Conservation (phyloP, 1,284 basidiomycete species). For the Phaffia rhodozyma region DNA sequence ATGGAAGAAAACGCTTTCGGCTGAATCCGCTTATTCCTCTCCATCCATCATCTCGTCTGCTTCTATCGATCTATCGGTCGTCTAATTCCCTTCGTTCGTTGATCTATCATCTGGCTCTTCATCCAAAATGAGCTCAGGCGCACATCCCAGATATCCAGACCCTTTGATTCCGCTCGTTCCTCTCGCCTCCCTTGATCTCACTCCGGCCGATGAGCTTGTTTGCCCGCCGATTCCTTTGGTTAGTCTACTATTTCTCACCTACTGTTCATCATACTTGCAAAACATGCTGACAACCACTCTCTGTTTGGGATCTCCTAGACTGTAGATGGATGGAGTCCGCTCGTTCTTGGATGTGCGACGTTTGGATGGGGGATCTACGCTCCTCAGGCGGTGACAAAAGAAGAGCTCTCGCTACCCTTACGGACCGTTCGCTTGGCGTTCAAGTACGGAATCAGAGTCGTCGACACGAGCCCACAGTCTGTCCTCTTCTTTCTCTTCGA, state of each 20-base stretch:
- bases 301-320: neutral
- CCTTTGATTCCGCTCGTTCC: neutral
- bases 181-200: neutral
- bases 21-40: no score
- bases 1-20: no score
- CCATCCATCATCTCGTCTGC: no score
- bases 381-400: constrained; percentile 26
- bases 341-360: constrained; percentile 56
- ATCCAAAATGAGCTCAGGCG: neutral
- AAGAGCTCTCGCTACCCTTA: constrained; percentile 50
- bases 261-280: neutral
- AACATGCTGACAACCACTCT: neutral
- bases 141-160: constrained; percentile 1
- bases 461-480: constrained; percentile 59
- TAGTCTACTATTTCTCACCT: neutral
- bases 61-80: no score
- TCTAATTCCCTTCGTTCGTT: neutral
- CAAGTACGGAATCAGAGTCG: constrained; percentile 74
- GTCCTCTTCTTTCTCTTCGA: constrained; percentile 2
- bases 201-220: neutral
- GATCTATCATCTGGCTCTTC: neutral
- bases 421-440: constrained; percentile 65
- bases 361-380: constrained; percentile 63
- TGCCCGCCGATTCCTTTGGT: neutral
- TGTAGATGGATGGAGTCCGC: constrained; percentile 30